A percentile compares a stretch with the other conserved stretches of the same genome.
Conservation (phyloP, 1,284 basidiomycete genomes). For the Mycosarcoma mackinlayi region DNA sequence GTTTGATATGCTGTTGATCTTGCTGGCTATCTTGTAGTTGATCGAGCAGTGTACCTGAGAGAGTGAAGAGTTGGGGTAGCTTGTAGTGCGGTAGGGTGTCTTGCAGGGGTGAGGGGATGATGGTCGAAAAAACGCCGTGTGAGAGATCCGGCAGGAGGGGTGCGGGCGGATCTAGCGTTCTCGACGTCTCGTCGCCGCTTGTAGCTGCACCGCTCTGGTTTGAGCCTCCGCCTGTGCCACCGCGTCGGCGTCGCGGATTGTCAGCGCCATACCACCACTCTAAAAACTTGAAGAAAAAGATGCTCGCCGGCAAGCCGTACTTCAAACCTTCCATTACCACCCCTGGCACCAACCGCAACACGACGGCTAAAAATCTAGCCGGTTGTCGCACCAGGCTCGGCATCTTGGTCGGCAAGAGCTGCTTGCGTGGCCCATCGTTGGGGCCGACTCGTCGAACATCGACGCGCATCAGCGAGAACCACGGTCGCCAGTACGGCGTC, state of each 20-base stretch:
- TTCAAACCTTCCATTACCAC: conserved; percentile 72
- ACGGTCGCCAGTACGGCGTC: conserved; percentile 89
- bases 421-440: conserved; percentile 42
- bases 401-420: conserved; percentile 40
- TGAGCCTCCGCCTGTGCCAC: conserved; percentile 55
- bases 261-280: conserved; percentile 99
- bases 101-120: neutral
- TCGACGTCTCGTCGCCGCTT: conserved; percentile 15
- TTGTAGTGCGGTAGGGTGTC: conserved; percentile 19
- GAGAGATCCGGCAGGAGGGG: conserved; percentile 19
- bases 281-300: conserved; percentile 96
- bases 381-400: conserved; percentile 50
- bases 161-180: conserved; percentile 16
- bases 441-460: conserved; percentile 80
- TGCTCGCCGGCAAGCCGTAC: conserved; percentile 86
- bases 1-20: neutral
- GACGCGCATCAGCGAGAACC: conserved; percentile 85
- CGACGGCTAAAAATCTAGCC: conserved; percentile 22
- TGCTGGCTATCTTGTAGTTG: conserved; percentile 26
- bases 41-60: conserved; percentile 28
- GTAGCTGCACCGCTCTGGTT: too few species aligned
- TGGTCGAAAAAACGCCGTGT: conserved; percentile 3
- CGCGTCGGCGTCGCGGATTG: conserved; percentile 74
- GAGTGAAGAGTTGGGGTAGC: conserved; percentile 25
- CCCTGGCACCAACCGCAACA: conserved; percentile 42